These are phyloP conservation scores for Talaromyces amestolkiae DNA, from an alignment of 2,329 filamentous ascomycete species.

Conservation along the genomic window DNA sequence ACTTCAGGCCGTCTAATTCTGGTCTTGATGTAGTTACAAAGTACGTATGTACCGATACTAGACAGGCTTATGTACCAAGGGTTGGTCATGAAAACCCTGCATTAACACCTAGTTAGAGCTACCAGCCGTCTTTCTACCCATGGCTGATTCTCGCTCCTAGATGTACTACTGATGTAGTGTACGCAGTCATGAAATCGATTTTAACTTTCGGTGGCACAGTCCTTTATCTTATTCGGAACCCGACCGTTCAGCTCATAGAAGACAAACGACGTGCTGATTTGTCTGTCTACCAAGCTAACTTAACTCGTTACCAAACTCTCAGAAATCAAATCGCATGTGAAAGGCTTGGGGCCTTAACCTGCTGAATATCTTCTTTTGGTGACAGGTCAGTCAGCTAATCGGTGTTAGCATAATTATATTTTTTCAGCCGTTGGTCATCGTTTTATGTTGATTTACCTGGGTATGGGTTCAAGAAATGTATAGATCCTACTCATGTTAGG, in stretches of 20 bases:
- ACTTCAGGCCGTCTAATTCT: not conserved
- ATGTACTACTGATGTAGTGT: no score
- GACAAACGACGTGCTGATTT: not conserved
- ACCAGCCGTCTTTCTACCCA: not conserved
- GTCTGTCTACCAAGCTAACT: not conserved
- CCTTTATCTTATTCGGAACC: not conserved
- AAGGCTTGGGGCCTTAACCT: not conserved
- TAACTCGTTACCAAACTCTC: not conserved
- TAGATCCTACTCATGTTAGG: not conserved
- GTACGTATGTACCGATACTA: not conserved
- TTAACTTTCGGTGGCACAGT: not conserved
- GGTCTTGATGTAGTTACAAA: not conserved
- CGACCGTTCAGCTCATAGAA: not conserved
- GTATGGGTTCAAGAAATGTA: not conserved
- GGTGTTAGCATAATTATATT: not conserved
- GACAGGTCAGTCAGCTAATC: not conserved
- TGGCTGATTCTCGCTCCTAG: not conserved
- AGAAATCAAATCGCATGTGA: not conserved
- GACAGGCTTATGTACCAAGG: not conserved
- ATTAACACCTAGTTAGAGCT: not conserved
- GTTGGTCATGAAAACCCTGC: not conserved
- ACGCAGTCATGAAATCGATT: not conserved
- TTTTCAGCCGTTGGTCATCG: not conserved
- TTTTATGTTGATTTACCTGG: not conserved
- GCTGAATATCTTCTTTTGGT: no score